Conservation (phyloP, 805 yeast species). For the Metschnikowia santaceciliae region DNA sequence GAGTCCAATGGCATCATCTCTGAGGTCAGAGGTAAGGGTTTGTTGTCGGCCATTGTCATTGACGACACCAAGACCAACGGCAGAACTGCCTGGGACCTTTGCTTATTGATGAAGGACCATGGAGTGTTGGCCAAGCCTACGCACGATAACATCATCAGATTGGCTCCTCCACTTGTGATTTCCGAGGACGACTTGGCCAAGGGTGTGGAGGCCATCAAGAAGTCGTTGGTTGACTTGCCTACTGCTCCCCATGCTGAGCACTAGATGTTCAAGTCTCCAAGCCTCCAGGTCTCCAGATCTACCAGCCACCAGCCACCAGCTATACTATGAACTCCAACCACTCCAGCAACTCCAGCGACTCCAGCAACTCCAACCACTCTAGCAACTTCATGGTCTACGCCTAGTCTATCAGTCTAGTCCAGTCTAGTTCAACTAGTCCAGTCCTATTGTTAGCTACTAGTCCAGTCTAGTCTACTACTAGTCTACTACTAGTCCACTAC, state of each 20-base stretch:
- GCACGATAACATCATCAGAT: slow-evolving; percentile 89
- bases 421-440: no score
- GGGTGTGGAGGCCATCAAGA: slow-evolving; percentile 73
- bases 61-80: slow-evolving; percentile 82
- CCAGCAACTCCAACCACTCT: no score
- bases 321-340: not conserved
- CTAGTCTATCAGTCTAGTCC: no score
- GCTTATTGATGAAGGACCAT: slow-evolving; percentile 79
- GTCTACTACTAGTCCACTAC: no score
- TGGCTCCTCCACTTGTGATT: slow-evolving; percentile 94
- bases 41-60: slow-evolving; percentile 86
- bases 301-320: no score
- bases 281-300: no score
- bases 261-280: slow-evolving; percentile 18
- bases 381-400: not conserved
- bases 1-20: slow-evolving; percentile 51
- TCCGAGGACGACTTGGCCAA: slow-evolving; percentile 77
- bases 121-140: slow-evolving; percentile 97
- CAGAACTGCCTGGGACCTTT: slow-evolving; percentile 93
- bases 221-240: slow-evolving; percentile 54
- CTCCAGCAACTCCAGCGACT: no score
- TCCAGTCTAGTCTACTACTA: no score
- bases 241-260: slow-evolving; percentile 46
- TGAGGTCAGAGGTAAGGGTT: slow-evolving; percentile 79
- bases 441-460: no score